Base-by-base conservation (phyloP, 176 grass and related monocot species). In the Tillandsia leiboldiana region DNA sequence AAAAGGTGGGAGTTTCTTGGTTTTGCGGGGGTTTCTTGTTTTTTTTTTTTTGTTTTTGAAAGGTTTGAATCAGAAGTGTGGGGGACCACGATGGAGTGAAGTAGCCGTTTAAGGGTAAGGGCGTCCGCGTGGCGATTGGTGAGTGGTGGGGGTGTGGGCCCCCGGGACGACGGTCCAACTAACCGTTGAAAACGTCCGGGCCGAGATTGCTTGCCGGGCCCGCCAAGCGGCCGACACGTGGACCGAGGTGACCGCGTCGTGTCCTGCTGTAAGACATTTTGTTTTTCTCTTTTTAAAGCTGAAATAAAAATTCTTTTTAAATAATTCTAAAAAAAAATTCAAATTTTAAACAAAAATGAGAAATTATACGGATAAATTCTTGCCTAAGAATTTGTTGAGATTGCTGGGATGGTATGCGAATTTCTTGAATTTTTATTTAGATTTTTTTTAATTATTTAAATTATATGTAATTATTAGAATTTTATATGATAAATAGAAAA, bases 11-110 rank as follows among this genome's bases (percentile, higher is more conserved):
- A 2, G 15, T 15, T 62, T 24, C 24, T 18, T 18, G 17, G 12
- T 62, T 62, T n/a, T 8, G 57, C 8, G 17, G 22, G 24, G 24
- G 20, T 18, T 20, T 20, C 0, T 20, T 20, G 0, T 20, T 24
- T 24, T 24, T 24, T 24, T 24, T 18, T 13, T 13, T 13, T 17
- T 1, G 15, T 20, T 59, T 20, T 20, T 15, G 17, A 61, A 61
- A 59, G 8, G 56, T 61, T 59, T n/a, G 53, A 57, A 57, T 57
- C 56, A 7, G 56, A 12, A 5, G 26, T 8, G 64, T 49, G 26
- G 26, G 64, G 56, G 26, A 3, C 64, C 64, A 15, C 64, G 28
- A 42, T 67, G 33, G 64, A 49, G 64, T 67, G 64, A 67, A 67
- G 29, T 67, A 67, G 29, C 64, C 64, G 64, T 67, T n/a, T n/a